Evolutionary conservation across 2,329 filamentous ascomycete genomes (phyloP).

Genomic region (Fonsecaea erecta): DNA sequence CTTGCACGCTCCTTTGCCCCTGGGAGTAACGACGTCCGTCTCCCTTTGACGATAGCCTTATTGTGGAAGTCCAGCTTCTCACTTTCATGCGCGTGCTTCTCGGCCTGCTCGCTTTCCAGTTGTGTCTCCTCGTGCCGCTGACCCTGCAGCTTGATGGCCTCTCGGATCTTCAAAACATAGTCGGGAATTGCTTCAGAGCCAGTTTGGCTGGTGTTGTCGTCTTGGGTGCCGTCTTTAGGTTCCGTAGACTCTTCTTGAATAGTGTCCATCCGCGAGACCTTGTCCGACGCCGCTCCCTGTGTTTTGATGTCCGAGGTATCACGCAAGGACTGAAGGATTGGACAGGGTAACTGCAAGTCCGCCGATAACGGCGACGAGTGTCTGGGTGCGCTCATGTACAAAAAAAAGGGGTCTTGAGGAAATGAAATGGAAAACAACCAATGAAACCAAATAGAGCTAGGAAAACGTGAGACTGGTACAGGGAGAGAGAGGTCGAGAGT

Average conservation of each 20-base stretch:
- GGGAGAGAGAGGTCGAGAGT: neutral
- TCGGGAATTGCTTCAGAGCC: constrained; percentile 12
- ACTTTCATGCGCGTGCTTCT: neutral
- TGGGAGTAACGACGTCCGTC: constrained; percentile 1
- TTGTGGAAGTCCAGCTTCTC: constrained; percentile 49
- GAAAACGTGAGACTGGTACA: neutral
- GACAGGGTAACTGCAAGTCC: constrained; percentile 4
- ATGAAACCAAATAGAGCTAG: neutral
- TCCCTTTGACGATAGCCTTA: constrained; percentile 4
- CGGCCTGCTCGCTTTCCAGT: neutral
- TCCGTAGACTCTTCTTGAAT: constrained; percentile 20
- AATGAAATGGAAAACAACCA: neutral
- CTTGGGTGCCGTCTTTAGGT: constrained; percentile 7
- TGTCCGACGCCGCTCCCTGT: constrained; percentile 1
- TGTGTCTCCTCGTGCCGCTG: constrained; percentile 8
- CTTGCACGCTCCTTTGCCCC: constrained; percentile 6
- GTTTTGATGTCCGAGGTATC: neutral
- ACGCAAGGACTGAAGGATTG: constrained; percentile 6
- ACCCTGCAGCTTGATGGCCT: constrained; percentile 16
- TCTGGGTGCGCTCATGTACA: constrained; percentile 11
- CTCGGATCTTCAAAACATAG: constrained; percentile 20
- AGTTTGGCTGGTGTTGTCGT: neutral
- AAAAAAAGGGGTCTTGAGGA: neutral
- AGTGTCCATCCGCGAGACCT: constrained; percentile 10
- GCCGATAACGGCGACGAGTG: constrained; percentile 8